Evolutionary conservation across 164 flowering plant species (phyloP).

Genomic region (Chloranthus sessilifolius): DNA sequence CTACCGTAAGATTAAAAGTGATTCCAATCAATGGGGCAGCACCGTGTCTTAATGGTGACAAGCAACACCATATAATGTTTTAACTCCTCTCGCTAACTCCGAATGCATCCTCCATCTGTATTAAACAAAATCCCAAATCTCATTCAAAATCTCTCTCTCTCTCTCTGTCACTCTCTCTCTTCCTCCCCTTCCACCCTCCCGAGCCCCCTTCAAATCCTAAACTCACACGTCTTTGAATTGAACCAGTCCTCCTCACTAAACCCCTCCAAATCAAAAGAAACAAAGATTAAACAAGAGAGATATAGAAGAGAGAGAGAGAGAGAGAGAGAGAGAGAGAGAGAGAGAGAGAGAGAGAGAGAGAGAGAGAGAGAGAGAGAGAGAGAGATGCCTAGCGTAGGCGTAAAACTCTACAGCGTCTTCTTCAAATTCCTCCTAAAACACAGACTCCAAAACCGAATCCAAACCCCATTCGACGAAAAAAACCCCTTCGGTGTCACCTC

Average conservation of each 20-base stretch:
- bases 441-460: conserved; percentile 67
- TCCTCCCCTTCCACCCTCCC: neutral
- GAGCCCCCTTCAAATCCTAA: neutral
- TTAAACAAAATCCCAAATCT: neutral
- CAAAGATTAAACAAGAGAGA: too few relatives aligned
- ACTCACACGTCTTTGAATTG: conserved; percentile 3
- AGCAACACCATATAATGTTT: neutral
- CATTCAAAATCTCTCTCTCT: neutral
- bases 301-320: neutral
- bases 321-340: conserved; percentile 5
- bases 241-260: neutral
- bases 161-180: neutral
- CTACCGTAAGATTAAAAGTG: too few relatives aligned
- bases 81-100: neutral
- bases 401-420: conserved; percentile 84
- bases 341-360: neutral
- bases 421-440: conserved; percentile 84
- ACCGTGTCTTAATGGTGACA: too few relatives aligned
- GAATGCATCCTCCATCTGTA: neutral
- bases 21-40: too few relatives aligned
- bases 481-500: conserved; percentile 69
- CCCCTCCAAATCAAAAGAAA: neutral
- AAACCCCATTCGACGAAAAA: conserved; percentile 25
- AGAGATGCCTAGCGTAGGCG: conserved; percentile 79
- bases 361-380: conserved; percentile 5